phyloP scores from a whole-genome alignment of 768 basidiomycete genomes.

The Amanita subjunquillea region DNA sequence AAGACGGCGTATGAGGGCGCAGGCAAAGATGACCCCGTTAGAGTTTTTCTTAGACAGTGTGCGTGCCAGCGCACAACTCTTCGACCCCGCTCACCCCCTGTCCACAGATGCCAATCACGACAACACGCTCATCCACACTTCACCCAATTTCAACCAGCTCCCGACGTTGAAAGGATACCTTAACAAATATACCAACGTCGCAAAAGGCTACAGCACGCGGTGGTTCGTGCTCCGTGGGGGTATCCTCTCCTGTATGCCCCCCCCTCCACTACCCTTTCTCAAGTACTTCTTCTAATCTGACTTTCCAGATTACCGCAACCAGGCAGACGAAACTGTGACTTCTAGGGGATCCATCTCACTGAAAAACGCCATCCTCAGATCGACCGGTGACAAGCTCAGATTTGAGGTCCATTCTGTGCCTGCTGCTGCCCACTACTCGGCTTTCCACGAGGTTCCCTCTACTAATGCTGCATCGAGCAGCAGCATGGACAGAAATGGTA shows the following conservation, averaged over 20 bases:
- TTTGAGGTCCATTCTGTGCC: slow-evolving; percentile 75
- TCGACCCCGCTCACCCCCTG: not conserved
- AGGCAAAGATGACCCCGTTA: slow-evolving; percentile 74
- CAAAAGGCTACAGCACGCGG: slow-evolving; percentile 77
- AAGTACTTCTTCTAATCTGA: not conserved
- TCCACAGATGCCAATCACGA: slow-evolving; percentile 70
- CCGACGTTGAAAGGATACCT: slow-evolving; percentile 67
- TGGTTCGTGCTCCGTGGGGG: slow-evolving; percentile 92
- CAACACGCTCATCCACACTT: slow-evolving; percentile 46
- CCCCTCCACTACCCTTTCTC: not conserved
- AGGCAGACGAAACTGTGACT: slow-evolving; percentile 82
- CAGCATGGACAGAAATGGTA: slow-evolving; percentile 59
- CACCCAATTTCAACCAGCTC: slow-evolving; percentile 32
- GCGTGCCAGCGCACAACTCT: slow-evolving; percentile 16
- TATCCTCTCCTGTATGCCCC: slow-evolving; percentile 65
- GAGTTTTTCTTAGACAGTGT: slow-evolving; percentile 81
- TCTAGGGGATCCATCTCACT: slow-evolving; percentile 85
- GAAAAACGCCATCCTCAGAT: slow-evolving; percentile 61
- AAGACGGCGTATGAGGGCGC: slow-evolving; percentile 55
- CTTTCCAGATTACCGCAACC: slow-evolving; percentile 64
- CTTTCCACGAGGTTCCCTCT: not conserved
- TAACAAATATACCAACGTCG: slow-evolving; percentile 90
- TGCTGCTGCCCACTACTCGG: slow-evolving; percentile 15
- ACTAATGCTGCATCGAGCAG: not conserved
- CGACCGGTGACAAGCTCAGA: slow-evolving; percentile 50